Base-by-base conservation (phyloP, 306 rosid species). In the Canavalia gladiata region DNA sequence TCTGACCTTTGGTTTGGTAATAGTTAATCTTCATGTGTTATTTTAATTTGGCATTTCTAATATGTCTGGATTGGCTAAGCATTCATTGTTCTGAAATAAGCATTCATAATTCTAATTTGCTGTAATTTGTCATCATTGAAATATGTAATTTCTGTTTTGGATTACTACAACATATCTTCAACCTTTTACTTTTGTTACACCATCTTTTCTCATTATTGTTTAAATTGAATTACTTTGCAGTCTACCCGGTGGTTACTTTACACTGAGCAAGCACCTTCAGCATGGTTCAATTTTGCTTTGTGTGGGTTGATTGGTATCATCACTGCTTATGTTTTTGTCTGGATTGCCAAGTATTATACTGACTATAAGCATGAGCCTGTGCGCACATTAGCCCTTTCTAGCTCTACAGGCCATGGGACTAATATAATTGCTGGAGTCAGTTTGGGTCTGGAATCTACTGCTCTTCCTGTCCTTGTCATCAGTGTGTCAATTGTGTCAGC, bases 311-410 rank as follows among this genome's bases (percentile, higher is more conserved):
- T 95, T 84, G 99, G 99, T 78, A 95, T 95, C 82, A 92, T 89
- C 73, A 93, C 97, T n/a, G 99, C 99, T 29, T 95, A 95, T 51
- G 2, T 86, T 63, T 95, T 93, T 81, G 99, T 95, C 62, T 90
- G 89, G 93, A 93, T 95, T 78, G 92, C 98, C 82, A 86, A 93
- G 86, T 95, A 91, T 83, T 95, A 95, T 88, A 95, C 99, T 11
- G 98, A 95, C 86, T 95, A 95, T 91, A 95, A 95, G 88, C 88
- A 93, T 70, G 99, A 95, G 88, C 99, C 99, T 68, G 98, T 95
- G 74, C 98, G 99, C 80, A 81, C 91, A 37, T 87, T 95, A 87
- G 98, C 98, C 31, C 98, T 93, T 85, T 84, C 99, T 34, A 91
- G 99, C 88, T 81, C 92, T 83, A 95, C 98, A 0, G 99, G 99